phyloP scores from a whole-genome alignment of 2,329 filamentous ascomycete species.

The Fusarium mangiferae region DNA sequence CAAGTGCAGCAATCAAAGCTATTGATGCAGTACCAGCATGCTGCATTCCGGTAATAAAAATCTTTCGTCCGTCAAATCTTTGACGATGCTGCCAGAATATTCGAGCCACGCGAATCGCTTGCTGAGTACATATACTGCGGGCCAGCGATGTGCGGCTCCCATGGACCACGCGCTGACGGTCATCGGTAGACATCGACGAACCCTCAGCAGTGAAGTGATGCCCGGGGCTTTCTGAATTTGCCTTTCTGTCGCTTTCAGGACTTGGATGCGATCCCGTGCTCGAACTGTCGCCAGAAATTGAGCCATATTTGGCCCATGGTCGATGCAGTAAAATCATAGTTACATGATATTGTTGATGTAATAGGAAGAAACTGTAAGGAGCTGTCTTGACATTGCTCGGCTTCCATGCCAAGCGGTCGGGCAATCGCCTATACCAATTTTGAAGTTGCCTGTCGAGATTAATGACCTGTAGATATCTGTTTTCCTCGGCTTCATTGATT shows the following conservation, averaged over 20 bases:
- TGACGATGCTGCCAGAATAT: conserved; percentile 67
- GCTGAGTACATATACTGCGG: conserved; percentile 64
- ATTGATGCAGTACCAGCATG: conserved; percentile 66
- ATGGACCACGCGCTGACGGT: conserved; percentile 50
- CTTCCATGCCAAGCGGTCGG: conserved; percentile 60
- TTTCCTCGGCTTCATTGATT: conserved; percentile 52
- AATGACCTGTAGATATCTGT: conserved; percentile 61
- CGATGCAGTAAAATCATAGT: conserved; percentile 64
- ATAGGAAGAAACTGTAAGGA: conserved; percentile 62
- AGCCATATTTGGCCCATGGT: conserved; percentile 63
- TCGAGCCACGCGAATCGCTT: conserved; percentile 62
- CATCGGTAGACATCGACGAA: conserved; percentile 44
- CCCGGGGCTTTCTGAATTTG: conserved; percentile 16
- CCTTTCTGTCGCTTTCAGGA: conserved; percentile 40
- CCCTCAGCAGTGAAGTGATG: conserved; percentile 34
- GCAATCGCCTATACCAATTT: conserved; percentile 64
- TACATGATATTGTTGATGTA: conserved; percentile 66
- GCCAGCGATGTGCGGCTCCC: conserved; percentile 58
- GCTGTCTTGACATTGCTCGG: conserved; percentile 61
- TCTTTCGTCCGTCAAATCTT: conserved; percentile 61
- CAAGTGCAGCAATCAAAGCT: conserved; percentile 62
- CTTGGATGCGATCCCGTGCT: conserved; percentile 48
- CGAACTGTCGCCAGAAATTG: conserved; percentile 47
- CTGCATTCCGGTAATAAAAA: conserved; percentile 62
- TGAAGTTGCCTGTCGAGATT: conserved; percentile 64